These are phyloP conservation scores for Logfia minima DNA, from an alignment of 129 eudicot genomes.

Conservation along the genomic window DNA sequence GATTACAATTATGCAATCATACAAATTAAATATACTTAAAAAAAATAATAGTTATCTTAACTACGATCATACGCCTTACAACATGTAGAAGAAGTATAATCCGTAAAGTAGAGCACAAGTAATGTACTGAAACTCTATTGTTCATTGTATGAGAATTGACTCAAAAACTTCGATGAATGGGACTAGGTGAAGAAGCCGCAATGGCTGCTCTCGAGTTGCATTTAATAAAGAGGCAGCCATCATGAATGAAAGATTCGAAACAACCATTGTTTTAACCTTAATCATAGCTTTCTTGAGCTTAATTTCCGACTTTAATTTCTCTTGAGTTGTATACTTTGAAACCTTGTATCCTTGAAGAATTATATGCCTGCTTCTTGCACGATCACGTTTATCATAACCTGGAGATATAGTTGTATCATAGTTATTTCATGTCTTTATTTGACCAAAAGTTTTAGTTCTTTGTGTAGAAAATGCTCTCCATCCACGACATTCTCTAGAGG, in stretches of 20 bases:
- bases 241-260: slow-evolving; percentile 47
- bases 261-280: slow-evolving; percentile 49
- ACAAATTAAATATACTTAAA: not conserved
- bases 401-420: slow-evolving; percentile 30
- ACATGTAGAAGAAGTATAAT: not conserved
- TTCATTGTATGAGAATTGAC: slow-evolving; percentile 8
- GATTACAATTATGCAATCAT: not conserved
- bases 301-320: slow-evolving; percentile 25
- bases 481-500: not conserved
- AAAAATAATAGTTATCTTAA: not conserved
- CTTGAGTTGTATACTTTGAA: slow-evolving; percentile 31
- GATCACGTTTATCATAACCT: slow-evolving; percentile 41
- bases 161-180: slow-evolving; percentile 35
- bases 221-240: slow-evolving; percentile 40
- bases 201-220: slow-evolving; percentile 57
- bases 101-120: not conserved
- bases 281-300: slow-evolving; percentile 45
- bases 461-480: slow-evolving; percentile 39
- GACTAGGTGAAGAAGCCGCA: slow-evolving; percentile 42
- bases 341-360: slow-evolving; percentile 66
- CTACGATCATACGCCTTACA: not conserved
- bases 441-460: slow-evolving; percentile 23
- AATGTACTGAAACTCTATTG: not conserved
- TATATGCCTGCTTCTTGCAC: slow-evolving; percentile 56
- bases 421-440: not conserved